Percentiles rank a stretch among this genome's conserved stretches.
These are phyloP conservation scores for Dryadomyces quercus-mongolicae DNA, from an alignment of 2,329 filamentous ascomycete species.

Conservation along the genomic window DNA sequence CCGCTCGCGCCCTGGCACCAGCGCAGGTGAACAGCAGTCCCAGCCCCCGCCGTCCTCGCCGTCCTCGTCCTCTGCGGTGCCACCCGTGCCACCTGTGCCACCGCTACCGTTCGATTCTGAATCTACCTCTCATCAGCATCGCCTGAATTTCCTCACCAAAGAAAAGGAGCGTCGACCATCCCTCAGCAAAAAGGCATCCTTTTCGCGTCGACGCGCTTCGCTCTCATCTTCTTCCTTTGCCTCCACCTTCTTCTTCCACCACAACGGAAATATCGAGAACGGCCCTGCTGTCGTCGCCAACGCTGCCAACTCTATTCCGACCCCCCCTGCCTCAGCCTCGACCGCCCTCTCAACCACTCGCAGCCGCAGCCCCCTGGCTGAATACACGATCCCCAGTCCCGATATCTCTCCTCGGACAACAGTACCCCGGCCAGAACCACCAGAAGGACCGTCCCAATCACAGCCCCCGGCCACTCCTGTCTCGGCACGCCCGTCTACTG, in stretches of 20 bases:
- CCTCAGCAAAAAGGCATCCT: slow-evolving; percentile 41
- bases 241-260: slow-evolving; percentile 1
- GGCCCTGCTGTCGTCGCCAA: no score
- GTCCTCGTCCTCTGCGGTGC: neutral
- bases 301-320: neutral
- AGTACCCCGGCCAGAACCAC: no score
- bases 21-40: slow-evolving; percentile 18
- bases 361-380: neutral
- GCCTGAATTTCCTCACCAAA: slow-evolving; percentile 24
- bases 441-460: no score
- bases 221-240: slow-evolving; percentile 13
- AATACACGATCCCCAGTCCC: neutral
- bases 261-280: neutral
- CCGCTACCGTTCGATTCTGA: neutral
- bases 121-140: slow-evolving; percentile 10
- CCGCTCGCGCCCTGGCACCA: slow-evolving; percentile 20
- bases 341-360: neutral
- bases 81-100: slow-evolving; percentile 1
- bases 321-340: neutral
- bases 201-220: slow-evolving; percentile 27
- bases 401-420: neutral
- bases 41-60: slow-evolving; percentile 10
- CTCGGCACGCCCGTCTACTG: neutral
- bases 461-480: no score
- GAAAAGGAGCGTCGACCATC: slow-evolving; percentile 41